A percentile compares a stretch with the other conserved stretches of the same genome.
Evolutionary conservation across 768 basidiomycete species (phyloP).

Genomic region (Tulasnella sp.): DNA sequence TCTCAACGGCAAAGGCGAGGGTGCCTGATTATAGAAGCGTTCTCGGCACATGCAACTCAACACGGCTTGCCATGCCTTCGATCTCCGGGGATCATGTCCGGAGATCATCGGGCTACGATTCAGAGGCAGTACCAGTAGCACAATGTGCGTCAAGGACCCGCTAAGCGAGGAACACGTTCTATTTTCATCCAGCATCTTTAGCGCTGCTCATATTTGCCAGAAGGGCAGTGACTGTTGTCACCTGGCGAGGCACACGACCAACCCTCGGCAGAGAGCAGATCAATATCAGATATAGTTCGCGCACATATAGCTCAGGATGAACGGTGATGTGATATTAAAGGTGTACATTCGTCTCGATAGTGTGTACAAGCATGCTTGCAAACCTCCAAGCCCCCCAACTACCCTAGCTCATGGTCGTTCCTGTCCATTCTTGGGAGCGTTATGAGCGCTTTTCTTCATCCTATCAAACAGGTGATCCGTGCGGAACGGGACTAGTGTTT

Average conservation of each 20-base stretch:
- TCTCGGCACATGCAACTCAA: background rate
- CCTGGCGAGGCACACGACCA: background rate
- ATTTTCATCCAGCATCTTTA: background rate
- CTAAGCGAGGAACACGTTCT: background rate
- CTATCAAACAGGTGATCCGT: background rate
- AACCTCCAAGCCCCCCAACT: no score
- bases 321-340: background rate
- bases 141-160: background rate
- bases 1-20: no score
- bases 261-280: background rate
- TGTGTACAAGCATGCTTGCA: no score
- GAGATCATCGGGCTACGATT: background rate
- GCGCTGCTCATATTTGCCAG: background rate
- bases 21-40: background rate
- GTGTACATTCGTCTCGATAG: no score
- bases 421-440: no score
- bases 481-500: background rate
- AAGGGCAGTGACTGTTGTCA: background rate
- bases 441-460: background rate
- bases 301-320: background rate
- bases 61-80: background rate
- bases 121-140: no score
- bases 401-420: no score
- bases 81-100: background rate
- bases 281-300: background rate